Conservation (phyloP, 495 filamentous ascomycete species). For the Bryoglossum gracile region DNA sequence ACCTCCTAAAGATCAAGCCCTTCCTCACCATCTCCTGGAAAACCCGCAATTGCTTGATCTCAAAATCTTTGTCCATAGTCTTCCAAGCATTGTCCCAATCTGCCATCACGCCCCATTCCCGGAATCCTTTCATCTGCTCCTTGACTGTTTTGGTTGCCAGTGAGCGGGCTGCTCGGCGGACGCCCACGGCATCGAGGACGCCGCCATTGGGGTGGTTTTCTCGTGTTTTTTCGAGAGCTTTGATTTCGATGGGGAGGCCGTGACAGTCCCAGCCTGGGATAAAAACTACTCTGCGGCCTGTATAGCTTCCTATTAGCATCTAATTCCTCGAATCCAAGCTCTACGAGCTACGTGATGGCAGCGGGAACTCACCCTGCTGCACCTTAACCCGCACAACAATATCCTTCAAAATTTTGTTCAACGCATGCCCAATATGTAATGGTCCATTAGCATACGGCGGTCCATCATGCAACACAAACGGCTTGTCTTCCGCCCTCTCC, state of each 20-base stretch:
- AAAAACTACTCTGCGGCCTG: slow-evolving; percentile 56
- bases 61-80: slow-evolving; percentile 85
- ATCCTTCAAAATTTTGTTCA: slow-evolving; percentile 98
- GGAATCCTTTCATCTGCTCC: slow-evolving; percentile 77
- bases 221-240: slow-evolving; percentile 62
- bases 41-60: slow-evolving; percentile 75
- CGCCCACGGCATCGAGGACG: slow-evolving; percentile 35
- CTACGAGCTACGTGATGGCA: neutral
- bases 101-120: slow-evolving; percentile 80
- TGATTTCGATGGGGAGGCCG: slow-evolving; percentile 93
- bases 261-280: slow-evolving; percentile 98
- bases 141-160: slow-evolving; percentile 69
- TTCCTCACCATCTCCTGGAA: slow-evolving; percentile 80
- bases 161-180: slow-evolving; percentile 64
- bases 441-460: slow-evolving; percentile 94
- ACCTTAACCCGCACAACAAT: slow-evolving; percentile 78
- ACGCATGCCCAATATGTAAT: slow-evolving; percentile 93
- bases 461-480: slow-evolving; percentile 88
- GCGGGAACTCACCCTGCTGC: slow-evolving; percentile 50
- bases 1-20: slow-evolving; percentile 78
- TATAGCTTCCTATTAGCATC: neutral
- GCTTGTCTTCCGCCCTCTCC: slow-evolving; percentile 47
- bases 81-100: slow-evolving; percentile 91
- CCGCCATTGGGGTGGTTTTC: slow-evolving; percentile 32
- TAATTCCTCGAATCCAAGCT: neutral